Conservation (phyloP, 2,329 filamentous ascomycete genomes). For the Scortechinia acanthostroma region DNA sequence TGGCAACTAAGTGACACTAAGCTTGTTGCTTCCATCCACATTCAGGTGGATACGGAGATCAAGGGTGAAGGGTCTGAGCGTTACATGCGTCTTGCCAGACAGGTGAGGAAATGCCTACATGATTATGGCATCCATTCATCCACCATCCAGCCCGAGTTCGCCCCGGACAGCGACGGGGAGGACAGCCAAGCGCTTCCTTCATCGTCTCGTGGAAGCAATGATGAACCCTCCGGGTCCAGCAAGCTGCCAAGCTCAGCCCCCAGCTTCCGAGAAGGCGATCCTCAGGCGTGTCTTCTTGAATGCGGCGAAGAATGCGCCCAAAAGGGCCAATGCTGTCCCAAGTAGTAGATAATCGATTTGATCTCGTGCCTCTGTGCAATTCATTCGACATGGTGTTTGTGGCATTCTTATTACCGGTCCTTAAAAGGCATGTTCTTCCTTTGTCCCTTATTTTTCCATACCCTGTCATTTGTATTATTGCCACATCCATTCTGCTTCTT, state of each 20-base stretch:
- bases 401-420: too few species aligned
- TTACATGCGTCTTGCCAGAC: conserved; percentile 85
- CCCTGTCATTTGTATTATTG: too few species aligned
- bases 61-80: conserved; percentile 69
- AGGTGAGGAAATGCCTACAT: conserved; percentile 81
- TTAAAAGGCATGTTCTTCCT: too few species aligned
- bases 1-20: conserved; percentile 97
- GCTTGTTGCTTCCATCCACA: conserved; percentile 84
- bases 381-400: too few species aligned
- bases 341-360: not conserved
- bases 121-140: conserved; percentile 94
- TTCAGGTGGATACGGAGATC: conserved; percentile 86
- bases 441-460: too few species aligned
- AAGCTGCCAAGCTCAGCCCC: conserved; percentile 13
- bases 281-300: conserved; percentile 30
- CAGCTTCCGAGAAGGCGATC: conserved; percentile 5
- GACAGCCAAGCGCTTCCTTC: conserved; percentile 14
- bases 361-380: too few species aligned
- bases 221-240: conserved; percentile 8
- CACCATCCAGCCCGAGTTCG: conserved; percentile 92
- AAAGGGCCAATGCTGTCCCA: not conserved
- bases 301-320: conserved; percentile 35
- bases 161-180: conserved; percentile 36
- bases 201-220: conserved; percentile 21
- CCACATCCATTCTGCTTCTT: too few species aligned